Base-by-base conservation (phyloP, 2,329 filamentous ascomycete species). In the Pseudogymnoascus sp. region DNA sequence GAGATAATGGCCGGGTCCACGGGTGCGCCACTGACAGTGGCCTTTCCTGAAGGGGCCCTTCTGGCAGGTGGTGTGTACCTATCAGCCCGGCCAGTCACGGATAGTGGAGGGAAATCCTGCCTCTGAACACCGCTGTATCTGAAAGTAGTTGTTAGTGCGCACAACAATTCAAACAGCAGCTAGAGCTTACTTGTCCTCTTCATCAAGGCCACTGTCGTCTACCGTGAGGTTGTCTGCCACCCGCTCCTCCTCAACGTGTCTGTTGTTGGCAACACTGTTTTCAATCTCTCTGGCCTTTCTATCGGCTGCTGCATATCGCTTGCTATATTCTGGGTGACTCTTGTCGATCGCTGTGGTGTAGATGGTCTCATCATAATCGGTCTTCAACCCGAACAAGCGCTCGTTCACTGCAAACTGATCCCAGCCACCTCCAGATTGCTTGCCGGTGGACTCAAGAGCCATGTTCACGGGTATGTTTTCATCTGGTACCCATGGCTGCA, bases 391-490 rank as follows among this genome's bases (percentile, higher is more conserved):
- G 72, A 96, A 97, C 31, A 91, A 85, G 63, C 86, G 83, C 76
- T 96, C 90, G 72, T 97, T 97, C 67, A 84, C 87, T 64, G 90
- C 89, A 72, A 99, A 99, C 75, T 99, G 95, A 74, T 99, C 93
- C 95, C 95, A 99, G 8, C 77, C 79, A 54, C 68, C 69, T 29
- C 72, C 74, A 14, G 68, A 62, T 63, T 67, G 69, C 60, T 61
- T 67, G 61, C 62, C 65, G 21, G 62, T 64, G 1, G 71, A 69
- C 70, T 95, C 91, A 23, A 97, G 80, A 59, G 88, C 88, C 68
- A 90, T 81, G 71, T 93, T 88, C 42, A 84, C 75, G 29, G 82
- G 82, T 66, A 87, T 86, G 4, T 80, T 75, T 14, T 81, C 75
- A 68, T 86, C 87, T 5, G 90, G 86, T 63, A 92, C 85, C 92